A percentile compares a stretch with the other conserved stretches of the same genome.
Conservation (phyloP, 2,329 filamentous ascomycete genomes). For the Diaporthe vexans region DNA sequence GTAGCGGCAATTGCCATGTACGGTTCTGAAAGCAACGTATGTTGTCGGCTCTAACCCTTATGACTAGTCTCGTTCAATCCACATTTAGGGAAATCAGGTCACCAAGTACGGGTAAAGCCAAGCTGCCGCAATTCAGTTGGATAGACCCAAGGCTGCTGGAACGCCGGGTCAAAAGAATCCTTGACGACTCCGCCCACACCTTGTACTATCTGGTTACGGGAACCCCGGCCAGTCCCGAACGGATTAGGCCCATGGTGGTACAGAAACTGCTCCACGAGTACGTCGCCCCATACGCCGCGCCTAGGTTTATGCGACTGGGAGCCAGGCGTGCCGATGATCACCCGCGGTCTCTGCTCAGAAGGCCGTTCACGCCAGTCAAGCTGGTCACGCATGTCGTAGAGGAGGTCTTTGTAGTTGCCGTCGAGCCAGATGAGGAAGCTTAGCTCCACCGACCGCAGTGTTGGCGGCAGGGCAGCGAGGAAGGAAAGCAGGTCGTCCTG, state of each 20-base stretch:
- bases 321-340: constrained; percentile 4
- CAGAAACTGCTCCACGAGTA: constrained; percentile 5
- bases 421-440: constrained; percentile 45
- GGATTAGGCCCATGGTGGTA: neutral
- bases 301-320: neutral
- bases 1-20: too few species aligned
- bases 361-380: neutral
- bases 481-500: constrained; percentile 46
- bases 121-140: neutral
- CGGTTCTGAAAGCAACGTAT: too few species aligned
- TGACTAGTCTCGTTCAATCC: too few species aligned
- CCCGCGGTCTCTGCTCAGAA: neutral
- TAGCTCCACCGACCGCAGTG: constrained; percentile 48
- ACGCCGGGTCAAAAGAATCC: neutral
- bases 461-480: constrained; percentile 45
- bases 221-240: neutral
- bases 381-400: constrained; percentile 13
- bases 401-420: constrained; percentile 5
- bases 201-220: neutral
- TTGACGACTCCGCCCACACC: neutral
- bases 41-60: too few species aligned
- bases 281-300: neutral
- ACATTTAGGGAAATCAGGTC: too few species aligned
- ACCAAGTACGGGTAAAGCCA: neutral
- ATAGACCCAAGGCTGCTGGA: neutral